Base-by-base conservation (phyloP, 495 filamentous ascomycete species). In the Chaetomium tenue region DNA sequence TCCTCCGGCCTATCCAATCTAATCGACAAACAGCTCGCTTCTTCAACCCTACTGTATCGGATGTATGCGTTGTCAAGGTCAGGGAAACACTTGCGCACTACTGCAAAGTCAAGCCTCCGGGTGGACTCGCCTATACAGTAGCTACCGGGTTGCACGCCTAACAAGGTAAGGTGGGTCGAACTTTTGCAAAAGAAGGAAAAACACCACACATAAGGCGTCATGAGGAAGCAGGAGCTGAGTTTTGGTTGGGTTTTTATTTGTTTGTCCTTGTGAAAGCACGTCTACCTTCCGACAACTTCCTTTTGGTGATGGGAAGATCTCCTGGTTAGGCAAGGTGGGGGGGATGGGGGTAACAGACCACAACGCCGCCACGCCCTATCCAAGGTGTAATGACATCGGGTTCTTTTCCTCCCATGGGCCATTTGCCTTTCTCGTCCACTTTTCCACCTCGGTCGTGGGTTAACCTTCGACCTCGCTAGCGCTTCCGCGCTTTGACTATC, bases 261-360 rank as follows among this genome's bases (percentile, higher is more conserved):
- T 60, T 60, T 28, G 57, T 30, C 57, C 44, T 48, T n/a, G 57
- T 60, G 57, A 26, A 60, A 50, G 57, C 57, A 48, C 44, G 44
- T 60, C 44, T 60, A 60, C 42, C 23, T 48, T 25, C 33, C 55
- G 56, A 58, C 56, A 47, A 37, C 40, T 22, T 58, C 56, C 46
- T 60, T 48, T 50, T 47, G 57, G 42, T 61, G 42, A 40, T 54
- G 16, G 42, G 40, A 55, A 15, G 52, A 30, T 46, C n/a, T 59
- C 39, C 39, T 46, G 22, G 30, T 2, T n/a, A 48, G 30, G 22
- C 9, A 33, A 28, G n/a, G 23, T 23, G n/a, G 26, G 25, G 25
- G 22, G n/a, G 23, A 30, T 15, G 40, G 12, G 12, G 48, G 33
- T 48, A 26, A 28, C 26, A 54, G 52, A 20, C 26, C 18, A 44